Evolutionary conservation across 1,284 basidiomycete genomes (phyloP), one percentile per base, ranked within the genome.

Genomic region (Crucibulum cyathiforme): DNA sequence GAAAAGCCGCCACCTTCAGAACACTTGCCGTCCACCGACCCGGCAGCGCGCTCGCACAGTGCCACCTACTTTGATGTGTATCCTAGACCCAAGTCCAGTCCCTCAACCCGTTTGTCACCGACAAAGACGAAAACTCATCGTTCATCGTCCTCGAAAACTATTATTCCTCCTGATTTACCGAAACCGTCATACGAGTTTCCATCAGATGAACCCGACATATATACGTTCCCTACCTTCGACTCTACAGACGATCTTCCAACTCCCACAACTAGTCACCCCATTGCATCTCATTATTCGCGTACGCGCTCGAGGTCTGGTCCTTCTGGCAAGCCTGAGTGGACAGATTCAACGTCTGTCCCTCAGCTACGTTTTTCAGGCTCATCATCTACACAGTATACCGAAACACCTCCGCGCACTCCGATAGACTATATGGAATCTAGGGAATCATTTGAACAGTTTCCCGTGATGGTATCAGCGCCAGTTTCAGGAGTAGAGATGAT

Each of bases 401-500:
- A 89, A 67, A 86, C 87, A 3, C 82, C 87, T 47, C 90, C 88
- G 36, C 84, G 84, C 61, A 92, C 90, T 0, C 90, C 90, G 2
- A 73, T 85, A 34, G 89, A 92, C 61, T 69, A 73, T 67, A 75
- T 77, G 58, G 70, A 70, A 24, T 84, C 83, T 36, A 71, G 71
- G 47, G 79, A 81, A 49, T 82, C 80, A 8, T 74, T 83, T 53
- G 81, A 84, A 46, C 71, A 81, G 51, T 86, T 89, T 60, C 82
- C 88, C 17, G 87, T 88, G n/a, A 74, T 92, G 41, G 90, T 94
- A 13, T 85, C 90, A 39, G 90, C 91, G 24, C 90, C 91, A 9
- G 77, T 90, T 8, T 73, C 90, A 5, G 90, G 90, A 8, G 91
- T 94, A 13, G 91, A 93, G 74, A 86, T 86, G 8, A 90, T 94